Evolutionary conservation across 495 filamentous ascomycete genomes (phyloP), one percentile per base, ranked within the genome.

Genomic region (Aspergillus wentii): DNA sequence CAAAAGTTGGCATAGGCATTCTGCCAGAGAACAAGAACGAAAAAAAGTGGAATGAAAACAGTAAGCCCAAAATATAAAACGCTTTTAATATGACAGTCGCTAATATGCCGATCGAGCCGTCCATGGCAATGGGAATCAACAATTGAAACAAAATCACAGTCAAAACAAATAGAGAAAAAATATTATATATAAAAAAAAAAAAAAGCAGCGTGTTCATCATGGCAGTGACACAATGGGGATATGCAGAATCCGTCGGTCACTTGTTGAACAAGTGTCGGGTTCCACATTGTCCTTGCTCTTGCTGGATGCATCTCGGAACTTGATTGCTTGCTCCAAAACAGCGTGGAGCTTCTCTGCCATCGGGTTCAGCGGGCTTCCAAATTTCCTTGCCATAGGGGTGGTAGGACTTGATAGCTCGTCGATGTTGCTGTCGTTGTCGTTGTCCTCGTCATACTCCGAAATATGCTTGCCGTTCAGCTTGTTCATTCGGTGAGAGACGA

Each of bases 311-410:
- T 64, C 54, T 14, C 60, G 61, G 16, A 51, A 30, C 28, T 53
- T 56, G 27, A 68, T 21, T 8, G 55, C 62, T 30, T 57, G 48
- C 10, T 43, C 44, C 10, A 60, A 27, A 8, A 57, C 44, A 11
- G 52, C 43, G 16, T 57, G 43, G 20, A 68, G 35, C 40, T 43
- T 59, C 29, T 30, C 38, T 32, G 55, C 43, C 11, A 46, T 36
- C 15, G 59, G 51, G 17, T 48, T 54, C 9, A 55, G 41, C 3
- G 38, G 34, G 2, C 53, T 48, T 3, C 41, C 10, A 19, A 33
- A 27, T 1, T 30, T 20, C n/a, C 36, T 40, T 8, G 41, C 16
- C 9, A 40, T 33, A 29, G 26, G 26, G 4, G 26, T 29, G 10
- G 26, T 29, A n/a, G 26, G 26, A n/a, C 26, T 29, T 4, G 14